A percentile compares a stretch with the other conserved stretches of the same genome.
These are phyloP conservation scores for Cymbidium sinense DNA, from an alignment of 106 monocot genomes.

Conservation along the genomic window DNA sequence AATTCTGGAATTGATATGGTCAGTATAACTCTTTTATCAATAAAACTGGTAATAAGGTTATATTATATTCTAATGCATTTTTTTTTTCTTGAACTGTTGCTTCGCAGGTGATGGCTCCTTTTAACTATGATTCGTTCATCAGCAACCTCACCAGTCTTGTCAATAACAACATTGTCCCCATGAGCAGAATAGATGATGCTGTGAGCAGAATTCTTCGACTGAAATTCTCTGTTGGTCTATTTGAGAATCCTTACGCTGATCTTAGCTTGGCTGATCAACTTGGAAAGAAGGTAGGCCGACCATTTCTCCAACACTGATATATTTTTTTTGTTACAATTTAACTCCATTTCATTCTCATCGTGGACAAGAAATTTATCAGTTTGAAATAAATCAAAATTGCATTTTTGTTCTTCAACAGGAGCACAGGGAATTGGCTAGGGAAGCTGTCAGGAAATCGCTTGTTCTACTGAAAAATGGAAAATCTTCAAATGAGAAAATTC, in stretches of 20 bases:
- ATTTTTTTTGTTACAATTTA: neutral
- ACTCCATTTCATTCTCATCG: neutral
- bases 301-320: neutral
- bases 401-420: conserved; percentile 35
- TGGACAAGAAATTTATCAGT: neutral
- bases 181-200: conserved; percentile 85
- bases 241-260: conserved; percentile 72
- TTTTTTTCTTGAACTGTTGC: neutral
- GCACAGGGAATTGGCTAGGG: conserved; percentile 76
- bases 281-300: conserved; percentile 45
- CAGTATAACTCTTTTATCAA: conserved; percentile 7
- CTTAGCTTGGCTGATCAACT: conserved; percentile 47
- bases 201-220: conserved; percentile 73
- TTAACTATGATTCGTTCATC: conserved; percentile 39
- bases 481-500: conserved; percentile 14
- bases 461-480: conserved; percentile 78
- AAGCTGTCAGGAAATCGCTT: conserved; percentile 88
- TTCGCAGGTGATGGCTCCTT: conserved; percentile 74
- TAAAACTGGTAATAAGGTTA: neutral
- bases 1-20: conserved; percentile 87
- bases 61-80: neutral
- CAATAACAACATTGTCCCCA: conserved; percentile 39
- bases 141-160: conserved; percentile 41
- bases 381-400: neutral
- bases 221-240: conserved; percentile 80